Conservation (phyloP, 805 yeast species). For the Hanseniaspora taiwanica region DNA sequence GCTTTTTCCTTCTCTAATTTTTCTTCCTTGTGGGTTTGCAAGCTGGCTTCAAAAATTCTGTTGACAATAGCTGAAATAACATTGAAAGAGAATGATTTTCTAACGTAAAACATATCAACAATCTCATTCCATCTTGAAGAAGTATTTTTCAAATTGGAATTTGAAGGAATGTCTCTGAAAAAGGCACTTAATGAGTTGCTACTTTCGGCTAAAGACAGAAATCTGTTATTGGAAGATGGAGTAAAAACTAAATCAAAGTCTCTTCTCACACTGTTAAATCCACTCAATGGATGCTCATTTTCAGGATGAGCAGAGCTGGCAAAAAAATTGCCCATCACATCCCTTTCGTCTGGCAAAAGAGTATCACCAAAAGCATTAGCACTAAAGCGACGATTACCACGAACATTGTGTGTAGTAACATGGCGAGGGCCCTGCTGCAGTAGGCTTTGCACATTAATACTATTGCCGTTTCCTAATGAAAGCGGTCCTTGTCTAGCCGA, state of each 20-base stretch:
- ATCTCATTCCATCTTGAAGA: constrained; percentile 58
- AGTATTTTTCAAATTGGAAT: constrained; percentile 21
- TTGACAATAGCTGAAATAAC: constrained; percentile 33
- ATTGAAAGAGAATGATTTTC: constrained; percentile 24
- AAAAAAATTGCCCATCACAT: not conserved
- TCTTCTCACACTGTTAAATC: not conserved
- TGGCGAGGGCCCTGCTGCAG: not conserved
- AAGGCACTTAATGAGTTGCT: not conserved
- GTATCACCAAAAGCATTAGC: not conserved
- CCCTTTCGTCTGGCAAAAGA: not conserved
- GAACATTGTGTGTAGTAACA: not conserved
- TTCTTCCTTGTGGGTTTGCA: constrained; percentile 22
- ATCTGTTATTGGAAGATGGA: not conserved
- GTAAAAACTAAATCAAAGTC: not conserved
- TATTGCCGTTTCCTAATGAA: not conserved
- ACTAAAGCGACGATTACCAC: not conserved
- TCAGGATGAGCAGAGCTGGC: not conserved
- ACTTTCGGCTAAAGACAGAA: not conserved
- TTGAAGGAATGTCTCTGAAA: not conserved
- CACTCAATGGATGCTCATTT: not conserved
- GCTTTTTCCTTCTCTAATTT: constrained; percentile 21
- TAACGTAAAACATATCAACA: constrained; percentile 37
- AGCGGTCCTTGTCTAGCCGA: not conserved
- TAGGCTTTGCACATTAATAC: not conserved
- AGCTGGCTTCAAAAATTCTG: constrained; percentile 36